Evolutionary conservation across 306 rosid species (phyloP), one percentile per base, ranked within the genome.

Genomic region (Glycyrrhiza uralensis): DNA sequence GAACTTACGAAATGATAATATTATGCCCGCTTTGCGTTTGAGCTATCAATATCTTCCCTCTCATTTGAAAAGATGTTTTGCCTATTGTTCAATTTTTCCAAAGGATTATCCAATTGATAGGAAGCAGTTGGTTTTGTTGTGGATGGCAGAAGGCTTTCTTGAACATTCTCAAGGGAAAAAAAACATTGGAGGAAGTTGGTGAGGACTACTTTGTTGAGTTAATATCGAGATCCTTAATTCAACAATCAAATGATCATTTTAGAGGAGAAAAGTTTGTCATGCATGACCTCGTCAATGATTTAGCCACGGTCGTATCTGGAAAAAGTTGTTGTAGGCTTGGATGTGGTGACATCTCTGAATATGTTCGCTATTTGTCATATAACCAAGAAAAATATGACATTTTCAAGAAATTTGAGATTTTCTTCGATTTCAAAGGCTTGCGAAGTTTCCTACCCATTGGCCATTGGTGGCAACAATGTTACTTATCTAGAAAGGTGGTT

Each of bases 111-210:
- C 5, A 0, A 5, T 36, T 11, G 50, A 36, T 1, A 79, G 36
- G 42, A 51, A 68, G 39, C 0, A 24, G 1, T 13, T 82, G 22
- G 20, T 79, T 24, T 26, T 32, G 12, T 36, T 79, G 4, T 85
- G 84, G 89, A 76, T 79, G 82, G 86, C 78, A 3, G 83, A 82
- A 56, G 82, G 84, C 1, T 61, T 82, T 1, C 15, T 85, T 0
- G 49, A 24, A 0, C 20, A 67, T 18, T 32, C 46, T 0, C n/a
- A 9, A n/a, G 1, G 49, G 23, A 5, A 39, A 56, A 6, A 36
- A 22, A 10, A 30, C 72, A 10, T 4, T 56, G 9, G 84, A 84
- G 42, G 46, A 20, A 5, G 44, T 65, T 50, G 84, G 80, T 2
- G 5, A 54, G 6, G 72, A 79, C 15, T 76, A 36, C 41, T 71